Conservation (phyloP, 768 basidiomycete species). For the Melanogaster broomeanus region DNA sequence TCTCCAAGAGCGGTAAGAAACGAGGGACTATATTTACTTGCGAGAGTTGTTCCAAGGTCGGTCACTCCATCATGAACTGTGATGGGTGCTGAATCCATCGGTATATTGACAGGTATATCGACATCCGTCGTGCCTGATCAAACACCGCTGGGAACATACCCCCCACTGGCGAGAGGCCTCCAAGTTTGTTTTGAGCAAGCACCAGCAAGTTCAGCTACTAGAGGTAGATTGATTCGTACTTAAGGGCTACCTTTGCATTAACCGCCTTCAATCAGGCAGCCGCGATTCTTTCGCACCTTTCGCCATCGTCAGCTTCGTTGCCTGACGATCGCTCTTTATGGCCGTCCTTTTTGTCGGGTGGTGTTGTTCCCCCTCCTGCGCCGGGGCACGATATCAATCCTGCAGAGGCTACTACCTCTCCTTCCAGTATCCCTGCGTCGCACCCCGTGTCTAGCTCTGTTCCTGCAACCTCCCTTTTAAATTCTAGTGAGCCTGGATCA, state of each 20-base stretch:
- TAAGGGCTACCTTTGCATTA: constrained; percentile 1
- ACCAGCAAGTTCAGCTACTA: constrained; percentile 95
- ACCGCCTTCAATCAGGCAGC: constrained; percentile 65
- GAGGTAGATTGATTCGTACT: constrained; percentile 52
- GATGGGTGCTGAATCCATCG: not conserved
- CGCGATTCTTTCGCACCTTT: constrained; percentile 89
- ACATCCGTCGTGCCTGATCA: constrained; percentile 93
- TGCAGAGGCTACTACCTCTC: constrained; percentile 17
- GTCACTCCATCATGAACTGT: constrained; percentile 8
- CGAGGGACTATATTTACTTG: constrained; percentile 87
- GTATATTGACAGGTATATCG: constrained; percentile 63
- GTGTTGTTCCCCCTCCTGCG: constrained; percentile 57
- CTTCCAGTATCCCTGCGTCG: constrained; percentile 15
- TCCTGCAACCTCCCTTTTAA: constrained; percentile 36
- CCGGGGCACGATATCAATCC: constrained; percentile 9
- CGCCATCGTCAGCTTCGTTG: constrained; percentile 67
- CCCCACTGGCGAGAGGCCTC: constrained; percentile 94
- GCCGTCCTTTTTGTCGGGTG: constrained; percentile 81
- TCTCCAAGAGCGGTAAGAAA: constrained; percentile 59
- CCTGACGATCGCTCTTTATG: constrained; percentile 94
- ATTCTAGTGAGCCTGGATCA: constrained; percentile 29
- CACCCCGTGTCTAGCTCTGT: constrained; percentile 54
- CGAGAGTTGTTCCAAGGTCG: constrained; percentile 92
- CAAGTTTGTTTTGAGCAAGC: constrained; percentile 90
- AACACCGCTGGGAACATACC: constrained; percentile 98